These are phyloP conservation scores for Sporodiniella umbellata DNA, from an alignment of 371 early-diverging fungal species.

Conservation along the genomic window DNA sequence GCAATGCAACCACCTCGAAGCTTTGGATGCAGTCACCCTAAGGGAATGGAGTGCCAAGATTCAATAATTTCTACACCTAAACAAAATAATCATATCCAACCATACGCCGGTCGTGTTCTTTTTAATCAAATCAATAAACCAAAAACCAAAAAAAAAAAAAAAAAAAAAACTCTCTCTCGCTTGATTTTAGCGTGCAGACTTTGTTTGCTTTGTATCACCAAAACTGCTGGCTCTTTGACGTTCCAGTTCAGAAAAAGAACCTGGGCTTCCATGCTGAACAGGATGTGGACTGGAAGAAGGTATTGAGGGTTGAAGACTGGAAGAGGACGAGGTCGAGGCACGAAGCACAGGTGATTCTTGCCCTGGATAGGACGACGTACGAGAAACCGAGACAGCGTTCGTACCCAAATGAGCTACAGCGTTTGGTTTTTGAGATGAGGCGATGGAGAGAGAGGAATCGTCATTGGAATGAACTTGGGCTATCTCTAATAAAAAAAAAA, in stretches of 20 bases:
- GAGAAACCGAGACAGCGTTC: conserved; percentile 26
- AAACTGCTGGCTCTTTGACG: conserved; percentile 30
- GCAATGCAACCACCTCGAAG: conserved; percentile 28
- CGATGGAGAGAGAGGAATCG: conserved; percentile 32
- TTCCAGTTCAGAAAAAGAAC: conserved; percentile 25
- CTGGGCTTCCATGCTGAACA: conserved; percentile 17
- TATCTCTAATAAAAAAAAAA: too few species aligned
- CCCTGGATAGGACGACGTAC: conserved; percentile 33
- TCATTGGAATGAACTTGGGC: conserved; percentile 33
- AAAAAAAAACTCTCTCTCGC: too few species aligned
- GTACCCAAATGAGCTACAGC: conserved; percentile 16
- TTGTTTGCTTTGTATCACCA: conserved; percentile 20
- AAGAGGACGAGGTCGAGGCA: conserved; percentile 46
- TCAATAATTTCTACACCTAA: neutral
- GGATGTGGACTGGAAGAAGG: conserved; percentile 21
- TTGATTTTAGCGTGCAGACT: conserved; percentile 6
- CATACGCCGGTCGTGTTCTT: neutral
- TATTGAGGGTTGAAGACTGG: conserved; percentile 2
- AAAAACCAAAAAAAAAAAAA: too few species aligned
- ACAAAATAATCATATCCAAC: too few species aligned
- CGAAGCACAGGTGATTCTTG: conserved; percentile 42
- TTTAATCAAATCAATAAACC: too few species aligned
- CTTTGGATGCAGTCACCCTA: conserved; percentile 32
- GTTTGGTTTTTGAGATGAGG: conserved; percentile 29
- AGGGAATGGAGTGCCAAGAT: conserved; percentile 22